phyloP scores from a whole-genome alignment of 2,329 filamentous ascomycete species.

The Fusarium sp. region DNA sequence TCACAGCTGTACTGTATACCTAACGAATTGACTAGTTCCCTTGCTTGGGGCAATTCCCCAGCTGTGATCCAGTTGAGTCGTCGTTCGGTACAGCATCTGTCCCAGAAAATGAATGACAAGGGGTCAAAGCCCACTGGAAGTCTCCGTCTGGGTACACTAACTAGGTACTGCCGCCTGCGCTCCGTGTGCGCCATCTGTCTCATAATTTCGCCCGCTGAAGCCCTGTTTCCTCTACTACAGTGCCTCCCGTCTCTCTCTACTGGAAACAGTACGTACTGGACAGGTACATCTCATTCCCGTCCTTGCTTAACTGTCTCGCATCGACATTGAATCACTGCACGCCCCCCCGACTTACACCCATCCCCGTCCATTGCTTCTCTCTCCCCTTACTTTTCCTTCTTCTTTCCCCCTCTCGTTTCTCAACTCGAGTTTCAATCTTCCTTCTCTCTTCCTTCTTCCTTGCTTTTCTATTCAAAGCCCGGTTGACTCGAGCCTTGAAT shows the following conservation, averaged over 20 bases:
- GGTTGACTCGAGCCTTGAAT: constrained; percentile 45
- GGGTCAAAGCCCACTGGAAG: constrained; percentile 24
- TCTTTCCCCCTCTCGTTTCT: constrained; percentile 26
- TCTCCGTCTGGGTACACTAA: constrained; percentile 5
- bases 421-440: constrained; percentile 28
- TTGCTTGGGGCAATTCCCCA: constrained; percentile 28
- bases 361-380: constrained; percentile 24
- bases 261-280: constrained; percentile 31
- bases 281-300: constrained; percentile 30
- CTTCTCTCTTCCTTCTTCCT: constrained; percentile 33
- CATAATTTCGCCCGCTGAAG: constrained; percentile 34
- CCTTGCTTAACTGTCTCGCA: constrained; percentile 40
- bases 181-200: constrained; percentile 38
- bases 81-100: constrained; percentile 7
- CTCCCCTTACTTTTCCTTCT: constrained; percentile 37
- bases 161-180: background rate
- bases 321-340: constrained; percentile 19
- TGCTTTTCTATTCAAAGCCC: constrained; percentile 40
- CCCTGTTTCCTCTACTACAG: constrained; percentile 3
- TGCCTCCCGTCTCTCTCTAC: background rate
- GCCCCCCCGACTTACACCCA: constrained; percentile 34
- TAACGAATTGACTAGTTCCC: constrained; percentile 1
- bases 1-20: constrained; percentile 3
- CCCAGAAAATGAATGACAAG: constrained; percentile 26
- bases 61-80: constrained; percentile 31